Percentiles rank a stretch among this genome's conserved stretches.
These are phyloP conservation scores for Cytospora paraplurivora DNA, from an alignment of 2,329 filamentous ascomycete genomes.

Conservation along the genomic window DNA sequence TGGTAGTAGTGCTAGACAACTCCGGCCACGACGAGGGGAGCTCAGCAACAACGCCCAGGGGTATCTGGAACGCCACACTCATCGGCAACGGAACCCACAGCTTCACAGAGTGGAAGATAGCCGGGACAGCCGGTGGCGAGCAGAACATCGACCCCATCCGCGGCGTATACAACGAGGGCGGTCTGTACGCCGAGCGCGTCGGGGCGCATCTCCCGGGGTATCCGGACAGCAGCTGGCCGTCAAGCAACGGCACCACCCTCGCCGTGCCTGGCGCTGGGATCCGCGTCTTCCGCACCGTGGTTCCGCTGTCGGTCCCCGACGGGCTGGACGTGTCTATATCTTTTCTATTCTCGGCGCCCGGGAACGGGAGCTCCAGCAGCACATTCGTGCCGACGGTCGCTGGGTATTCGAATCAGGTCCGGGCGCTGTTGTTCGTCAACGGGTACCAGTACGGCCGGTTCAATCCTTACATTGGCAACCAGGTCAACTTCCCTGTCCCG, in stretches of 20 bases:
- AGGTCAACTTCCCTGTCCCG: constrained; percentile 61
- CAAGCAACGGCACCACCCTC: constrained; percentile 37
- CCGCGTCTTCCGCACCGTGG: constrained; percentile 55
- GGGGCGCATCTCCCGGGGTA: constrained; percentile 62
- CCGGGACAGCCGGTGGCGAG: constrained; percentile 57
- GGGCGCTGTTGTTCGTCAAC: constrained; percentile 63
- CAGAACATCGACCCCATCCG: constrained; percentile 56
- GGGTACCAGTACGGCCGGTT: constrained; percentile 66
- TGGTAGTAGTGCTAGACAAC: constrained; percentile 62
- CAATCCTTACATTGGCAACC: constrained; percentile 62
- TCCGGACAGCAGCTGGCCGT: constrained; percentile 49
- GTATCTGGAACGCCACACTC: constrained; percentile 56
- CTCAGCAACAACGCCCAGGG: constrained; percentile 50
- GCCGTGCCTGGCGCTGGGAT: constrained; percentile 54
- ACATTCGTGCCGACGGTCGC: constrained; percentile 40
- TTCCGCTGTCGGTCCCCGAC: constrained; percentile 52
- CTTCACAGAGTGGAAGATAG: constrained; percentile 60
- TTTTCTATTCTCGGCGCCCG: constrained; percentile 52
- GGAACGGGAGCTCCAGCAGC: constrained; percentile 36
- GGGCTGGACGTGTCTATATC: constrained; percentile 59
- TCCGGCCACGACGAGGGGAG: constrained; percentile 59
- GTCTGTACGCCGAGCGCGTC: constrained; percentile 58
- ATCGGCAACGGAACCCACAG: constrained; percentile 39
- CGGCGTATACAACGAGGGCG: constrained; percentile 59
- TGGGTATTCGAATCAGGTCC: constrained; percentile 42